Base-by-base conservation (phyloP, 345 rosid genomes). In the Iberis pinnata region DNA sequence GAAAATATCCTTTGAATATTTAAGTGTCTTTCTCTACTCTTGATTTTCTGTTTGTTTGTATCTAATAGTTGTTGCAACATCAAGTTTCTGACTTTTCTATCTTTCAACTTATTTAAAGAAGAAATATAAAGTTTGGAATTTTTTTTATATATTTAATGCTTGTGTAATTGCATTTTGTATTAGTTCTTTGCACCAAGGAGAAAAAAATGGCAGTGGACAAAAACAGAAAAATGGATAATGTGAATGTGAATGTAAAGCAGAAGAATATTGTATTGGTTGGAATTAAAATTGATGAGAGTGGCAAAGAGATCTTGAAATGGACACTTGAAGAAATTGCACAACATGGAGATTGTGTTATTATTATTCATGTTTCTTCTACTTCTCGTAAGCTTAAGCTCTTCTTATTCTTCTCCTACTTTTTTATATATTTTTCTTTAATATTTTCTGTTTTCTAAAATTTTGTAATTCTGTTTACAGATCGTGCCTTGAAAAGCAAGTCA, bases 321-420 rank as follows among this genome's bases (percentile, higher is more conserved):
- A 80, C 84, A 64, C 61, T 90, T 52, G 88, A 77, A 52, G 86
- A 88, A 65, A 79, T 83, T 58, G 89, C 96, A 43, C 70, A 83
- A 53, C 80, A 86, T 24, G 98, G 93, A 64, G 98, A 90, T 61
- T 71, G 63, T 60, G 89, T 87, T 35, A 36, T 82, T 65, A 93
- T 81, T 17, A 53, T 83, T 63, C 93, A 85, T 73, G 89, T 81
- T 72, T 76, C 81, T 63, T 65, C 60, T 37, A 73, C 68, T 70
- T 72, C 80, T 2, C 76, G 92, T 81, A 56, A 15, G 52, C 18
- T 31, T 8, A 4, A 4, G 8, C 38, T 60, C 43, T 63, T 64
- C 42, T 33, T 50, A 3, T 14, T 47, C 50, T 61, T 19, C 12
- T 17, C 3, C 42, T 47, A 33, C 29, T 31, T 36, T 14, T 14